These are phyloP conservation scores for Fonsecaea monophora DNA, from an alignment of 2,329 filamentous ascomycete species.

Conservation along the genomic window DNA sequence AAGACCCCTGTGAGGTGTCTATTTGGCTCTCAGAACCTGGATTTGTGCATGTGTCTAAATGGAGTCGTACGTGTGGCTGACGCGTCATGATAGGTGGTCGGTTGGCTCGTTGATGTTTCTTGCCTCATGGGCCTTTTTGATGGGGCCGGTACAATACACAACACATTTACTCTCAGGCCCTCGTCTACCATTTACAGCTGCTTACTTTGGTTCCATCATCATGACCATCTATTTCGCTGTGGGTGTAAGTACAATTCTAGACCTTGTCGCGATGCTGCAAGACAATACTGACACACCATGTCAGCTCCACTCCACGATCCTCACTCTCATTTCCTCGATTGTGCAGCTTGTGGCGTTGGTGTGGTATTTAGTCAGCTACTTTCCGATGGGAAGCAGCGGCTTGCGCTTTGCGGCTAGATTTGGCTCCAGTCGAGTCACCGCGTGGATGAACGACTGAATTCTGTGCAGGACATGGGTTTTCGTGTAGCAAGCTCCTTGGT, in stretches of 20 bases:
- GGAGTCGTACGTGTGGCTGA: slow-evolving; percentile 37
- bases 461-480: slow-evolving; percentile 5
- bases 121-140: slow-evolving; percentile 89
- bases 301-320: slow-evolving; percentile 80
- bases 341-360: slow-evolving; percentile 81
- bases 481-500: not conserved
- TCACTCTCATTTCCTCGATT: slow-evolving; percentile 84
- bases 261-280: slow-evolving; percentile 75
- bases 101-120: slow-evolving; percentile 90
- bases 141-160: slow-evolving; percentile 84
- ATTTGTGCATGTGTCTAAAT: slow-evolving; percentile 29
- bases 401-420: slow-evolving; percentile 85
- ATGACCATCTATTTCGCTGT: slow-evolving; percentile 91
- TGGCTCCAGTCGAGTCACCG: slow-evolving; percentile 79
- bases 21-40: slow-evolving; percentile 23
- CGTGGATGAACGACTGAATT: slow-evolving; percentile 63
- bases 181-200: slow-evolving; percentile 87
- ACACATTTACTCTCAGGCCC: slow-evolving; percentile 84
- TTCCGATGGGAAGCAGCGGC: slow-evolving; percentile 92
- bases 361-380: slow-evolving; percentile 97
- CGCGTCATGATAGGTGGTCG: slow-evolving; percentile 75
- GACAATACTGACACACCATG: slow-evolving; percentile 87
- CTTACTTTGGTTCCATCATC: slow-evolving; percentile 91
- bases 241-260: slow-evolving; percentile 74
- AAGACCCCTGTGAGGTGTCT: slow-evolving; percentile 20